Evolutionary conservation across 2,329 filamentous ascomycete genomes (phyloP), one percentile per base, ranked within the genome.

Genomic region (Fulvia fulva): DNA sequence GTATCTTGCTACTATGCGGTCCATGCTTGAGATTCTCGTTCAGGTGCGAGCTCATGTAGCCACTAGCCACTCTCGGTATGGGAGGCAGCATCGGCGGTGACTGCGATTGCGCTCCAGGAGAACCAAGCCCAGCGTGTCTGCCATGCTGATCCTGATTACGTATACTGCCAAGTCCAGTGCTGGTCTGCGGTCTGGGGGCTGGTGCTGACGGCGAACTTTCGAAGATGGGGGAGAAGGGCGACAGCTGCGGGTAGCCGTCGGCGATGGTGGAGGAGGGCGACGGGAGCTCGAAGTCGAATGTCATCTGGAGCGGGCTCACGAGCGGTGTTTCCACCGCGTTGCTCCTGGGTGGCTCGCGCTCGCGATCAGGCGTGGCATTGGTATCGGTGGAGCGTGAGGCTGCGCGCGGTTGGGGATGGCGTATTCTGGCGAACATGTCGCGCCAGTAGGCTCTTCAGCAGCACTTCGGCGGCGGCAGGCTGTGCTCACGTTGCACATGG

Each of bases 21-120:
- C n/a, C 49, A 44, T 22, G 47, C 47, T 19, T 57, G 12, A 21
- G 32, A 54, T 52, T 57, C 12, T 19, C 47, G 37, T 21, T 54
- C 51, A 23, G 21, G 37, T 53, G 53, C 23, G 14, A 28, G 32
- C 54, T 51, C 28, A 32, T 45, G 22, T 49, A 51, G 53, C 45
- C 51, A 41, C 61, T 63, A n/a, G 75, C 69, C 14, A 77, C 67
- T 26, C 73, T 68, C 32, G 73, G 67, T 37, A 77, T 73, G 30
- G 72, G 73, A 30, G 74, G 73, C 28, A 84, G 71, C 3, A 74
- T 76, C 7, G 81, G 81, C 55, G 82, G 14, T 7, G 37, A 77
- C 51, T 57, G 37, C 37, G 37, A 77, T 46, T 57, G 60, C 58
- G 65, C 51, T 5, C 58, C 45, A 7, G 28, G 21, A 43, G 28